These are phyloP conservation scores for Fusarium sp. DNA, from an alignment of 2,329 filamentous ascomycete genomes.

Conservation along the genomic window DNA sequence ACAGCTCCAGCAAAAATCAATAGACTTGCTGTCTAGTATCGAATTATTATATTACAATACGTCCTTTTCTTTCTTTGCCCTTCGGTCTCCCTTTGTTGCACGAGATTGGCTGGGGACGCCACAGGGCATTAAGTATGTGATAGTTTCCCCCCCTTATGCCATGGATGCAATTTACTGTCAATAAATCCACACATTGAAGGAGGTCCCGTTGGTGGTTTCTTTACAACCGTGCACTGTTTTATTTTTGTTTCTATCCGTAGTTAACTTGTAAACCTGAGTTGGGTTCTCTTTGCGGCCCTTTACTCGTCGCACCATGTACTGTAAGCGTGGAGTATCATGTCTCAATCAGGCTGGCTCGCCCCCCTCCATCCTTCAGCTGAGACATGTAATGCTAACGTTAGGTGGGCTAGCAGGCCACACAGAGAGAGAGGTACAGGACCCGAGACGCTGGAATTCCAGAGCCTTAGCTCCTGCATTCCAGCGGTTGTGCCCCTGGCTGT, in stretches of 20 bases:
- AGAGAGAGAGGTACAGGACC: constrained; percentile 2
- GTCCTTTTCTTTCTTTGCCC: neutral
- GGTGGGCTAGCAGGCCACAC: neutral
- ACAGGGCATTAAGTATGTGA: constrained; percentile 29
- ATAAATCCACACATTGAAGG: constrained; percentile 3
- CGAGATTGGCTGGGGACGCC: constrained; percentile 12
- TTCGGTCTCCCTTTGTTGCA: constrained; percentile 16
- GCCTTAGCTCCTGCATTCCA: constrained; percentile 32
- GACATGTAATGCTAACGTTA: too few species aligned
- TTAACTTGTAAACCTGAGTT: constrained; percentile 4
- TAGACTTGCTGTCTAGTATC: neutral
- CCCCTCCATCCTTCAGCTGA: too few species aligned
- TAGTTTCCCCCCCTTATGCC: constrained; percentile 21
- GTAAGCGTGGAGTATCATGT: neutral
- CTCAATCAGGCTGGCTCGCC: too few species aligned
- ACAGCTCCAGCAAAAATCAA: neutral
- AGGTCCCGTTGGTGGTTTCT: neutral
- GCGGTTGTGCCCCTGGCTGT: neutral
- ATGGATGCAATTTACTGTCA: constrained; percentile 17
- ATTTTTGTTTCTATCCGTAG: neutral
- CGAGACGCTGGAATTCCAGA: constrained; percentile 37
- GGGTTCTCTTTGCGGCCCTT: constrained; percentile 20
- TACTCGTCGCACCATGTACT: constrained; percentile 20
- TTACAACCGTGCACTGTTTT: constrained; percentile 18
- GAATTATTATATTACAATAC: neutral